Conservation (phyloP, 2,329 filamentous ascomycete genomes). For the Anisogramma anomala region DNA sequence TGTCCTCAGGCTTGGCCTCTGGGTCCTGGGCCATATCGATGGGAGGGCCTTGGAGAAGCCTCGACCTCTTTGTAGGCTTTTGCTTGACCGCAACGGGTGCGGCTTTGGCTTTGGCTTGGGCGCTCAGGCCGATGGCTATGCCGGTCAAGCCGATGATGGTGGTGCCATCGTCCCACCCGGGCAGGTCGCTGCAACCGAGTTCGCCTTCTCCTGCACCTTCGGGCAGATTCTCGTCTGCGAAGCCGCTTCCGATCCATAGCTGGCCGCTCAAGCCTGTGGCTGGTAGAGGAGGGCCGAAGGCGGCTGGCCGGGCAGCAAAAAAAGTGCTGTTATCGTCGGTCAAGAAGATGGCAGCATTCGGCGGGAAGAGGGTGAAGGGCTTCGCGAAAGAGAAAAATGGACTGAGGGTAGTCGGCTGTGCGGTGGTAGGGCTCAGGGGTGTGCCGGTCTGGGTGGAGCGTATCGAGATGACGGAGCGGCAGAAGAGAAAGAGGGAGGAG, state of each 20-base stretch:
- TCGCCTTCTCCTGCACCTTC: conserved; percentile 64
- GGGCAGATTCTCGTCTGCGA: conserved; percentile 64
- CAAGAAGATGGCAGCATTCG: conserved; percentile 88
- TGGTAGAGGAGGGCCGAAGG: conserved; percentile 75
- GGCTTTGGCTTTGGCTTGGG: conserved; percentile 27
- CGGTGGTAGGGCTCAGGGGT: conserved; percentile 21
- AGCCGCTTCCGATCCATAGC: conserved; percentile 87
- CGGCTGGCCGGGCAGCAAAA: conserved; percentile 84
- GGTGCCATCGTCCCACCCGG: conserved; percentile 64
- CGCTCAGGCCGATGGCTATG: conserved; percentile 27
- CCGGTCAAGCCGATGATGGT: conserved; percentile 27
- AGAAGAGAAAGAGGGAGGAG: conserved; percentile 43
- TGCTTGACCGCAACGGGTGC: conserved; percentile 20
- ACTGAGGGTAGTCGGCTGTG: conserved; percentile 29
- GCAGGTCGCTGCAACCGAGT: conserved; percentile 87
- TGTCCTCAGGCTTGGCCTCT: conserved; percentile 20
- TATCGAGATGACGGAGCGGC: conserved; percentile 37
- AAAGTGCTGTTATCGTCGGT: conserved; percentile 98
- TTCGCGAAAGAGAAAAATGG: conserved; percentile 59
- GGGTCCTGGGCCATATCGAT: conserved; percentile 20
- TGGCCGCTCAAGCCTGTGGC: conserved; percentile 70
- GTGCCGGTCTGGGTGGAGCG: conserved; percentile 18
- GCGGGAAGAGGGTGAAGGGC: conserved; percentile 82
- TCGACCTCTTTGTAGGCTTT: conserved; percentile 27
- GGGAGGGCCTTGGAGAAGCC: conserved; percentile 21